Base-by-base conservation (phyloP, 2,329 filamentous ascomycete species). In the Triangularia verruculosa region DNA sequence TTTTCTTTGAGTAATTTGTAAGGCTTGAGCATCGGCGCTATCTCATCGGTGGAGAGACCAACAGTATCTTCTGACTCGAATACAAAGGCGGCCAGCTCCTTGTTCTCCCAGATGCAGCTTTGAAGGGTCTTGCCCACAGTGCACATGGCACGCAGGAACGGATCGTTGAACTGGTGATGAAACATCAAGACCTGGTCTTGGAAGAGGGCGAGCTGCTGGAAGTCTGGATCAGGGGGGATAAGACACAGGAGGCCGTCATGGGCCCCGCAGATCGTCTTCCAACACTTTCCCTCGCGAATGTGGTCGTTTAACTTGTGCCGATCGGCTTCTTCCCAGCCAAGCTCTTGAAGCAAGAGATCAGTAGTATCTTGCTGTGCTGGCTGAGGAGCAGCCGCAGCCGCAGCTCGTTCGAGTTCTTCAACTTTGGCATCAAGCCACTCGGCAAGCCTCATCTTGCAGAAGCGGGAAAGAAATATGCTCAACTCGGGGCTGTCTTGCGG, bases 231-330 rank as follows among this genome's bases (percentile, higher is more conserved):
- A n/a, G 65, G 34, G 1, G 66, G 64, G 13, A 71, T 59, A 25
- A 70, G 60, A 43, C 63, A 69, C 12, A 71, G 62, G 6, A 71
- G 63, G 39, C 69, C 70, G 25, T 68, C 65, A n/a, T 62, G 63
- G 9, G 57, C 22, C 3, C 63, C 61, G 43, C 68, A 70, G n/a
- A 71, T 64, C 1, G 68, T 66, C 17, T 54, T 64, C 70, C 70
- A 71, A 59, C 69, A 70, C 30, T 67, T 70, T 2, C 70, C 70
- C 52, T 71, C 70, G 12, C 69, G 70, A 17, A 71, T 32, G 55
- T 64, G 67, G 30, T 70, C 68, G 30, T 69, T 58, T 5, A 71
- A 63, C 17, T 59, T 61, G 27, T 62, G 17, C 43, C 64, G 64
- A 13, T 64, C 24, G 3, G 58, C 32, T 12, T 66, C 64, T 24